Evolutionary conservation across 1,284 basidiomycete species (phyloP).

Genomic region (Coniferiporia sulphurascens): DNA sequence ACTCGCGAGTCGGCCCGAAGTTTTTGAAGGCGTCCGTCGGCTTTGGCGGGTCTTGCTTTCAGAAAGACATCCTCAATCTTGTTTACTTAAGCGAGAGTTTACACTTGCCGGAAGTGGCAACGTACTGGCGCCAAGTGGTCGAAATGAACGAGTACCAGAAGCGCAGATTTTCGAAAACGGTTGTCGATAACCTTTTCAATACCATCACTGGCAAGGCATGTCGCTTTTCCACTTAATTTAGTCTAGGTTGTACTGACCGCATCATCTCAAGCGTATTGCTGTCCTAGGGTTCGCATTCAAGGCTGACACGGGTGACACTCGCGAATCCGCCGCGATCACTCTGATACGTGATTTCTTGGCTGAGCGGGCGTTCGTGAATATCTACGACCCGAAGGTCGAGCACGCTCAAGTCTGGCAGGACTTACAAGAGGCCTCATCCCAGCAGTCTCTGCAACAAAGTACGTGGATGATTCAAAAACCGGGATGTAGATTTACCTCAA

Average conservation of each 20-base stretch:
- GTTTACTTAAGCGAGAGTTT: constrained; percentile 95
- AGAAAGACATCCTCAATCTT: constrained; percentile 98
- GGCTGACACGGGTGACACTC: constrained; percentile 95
- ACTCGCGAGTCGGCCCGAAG: constrained; percentile 90
- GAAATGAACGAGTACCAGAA: constrained; percentile 98
- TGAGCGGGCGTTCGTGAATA: constrained; percentile 81
- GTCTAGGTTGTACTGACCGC: background rate
- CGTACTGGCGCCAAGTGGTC: constrained; percentile 95
- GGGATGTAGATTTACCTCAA: background rate
- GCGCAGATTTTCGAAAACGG: constrained; percentile 81
- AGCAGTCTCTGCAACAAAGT: constrained; percentile 54
- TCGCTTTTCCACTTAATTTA: constrained; percentile 12
- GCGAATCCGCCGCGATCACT: constrained; percentile 95
- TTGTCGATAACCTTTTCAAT: constrained; percentile 96
- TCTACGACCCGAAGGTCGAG: constrained; percentile 91
- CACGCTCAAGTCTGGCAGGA: constrained; percentile 73
- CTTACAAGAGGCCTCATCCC: constrained; percentile 62
- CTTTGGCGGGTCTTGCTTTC: constrained; percentile 99
- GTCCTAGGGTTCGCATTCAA: constrained; percentile 97
- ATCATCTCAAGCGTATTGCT: constrained; percentile 72
- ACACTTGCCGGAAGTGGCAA: constrained; percentile 95
- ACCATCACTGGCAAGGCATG: constrained; percentile 90
- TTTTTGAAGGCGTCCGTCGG: constrained; percentile 95
- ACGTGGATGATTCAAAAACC: constrained; percentile 27
- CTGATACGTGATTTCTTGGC: constrained; percentile 91